A percentile compares a stretch with the other conserved stretches of the same genome.
Evolutionary conservation across 2,329 filamentous ascomycete genomes (phyloP).

Genomic region (Davidsoniella australis): DNA sequence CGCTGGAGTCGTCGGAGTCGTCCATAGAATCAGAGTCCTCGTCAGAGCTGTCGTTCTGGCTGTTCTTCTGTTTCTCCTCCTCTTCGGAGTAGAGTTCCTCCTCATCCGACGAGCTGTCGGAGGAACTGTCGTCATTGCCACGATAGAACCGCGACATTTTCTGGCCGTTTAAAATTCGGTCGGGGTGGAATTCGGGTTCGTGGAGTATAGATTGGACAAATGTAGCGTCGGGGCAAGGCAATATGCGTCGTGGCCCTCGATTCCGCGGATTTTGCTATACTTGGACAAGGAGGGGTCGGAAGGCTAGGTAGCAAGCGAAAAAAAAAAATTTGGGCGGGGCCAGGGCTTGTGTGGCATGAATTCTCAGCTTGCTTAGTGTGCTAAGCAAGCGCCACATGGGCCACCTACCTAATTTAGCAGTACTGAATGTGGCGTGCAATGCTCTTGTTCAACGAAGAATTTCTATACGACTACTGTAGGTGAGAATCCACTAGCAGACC

Average conservation of each 20-base stretch:
- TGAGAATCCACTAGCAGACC: no score
- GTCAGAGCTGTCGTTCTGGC: constrained; percentile 32
- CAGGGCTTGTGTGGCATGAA: constrained; percentile 13
- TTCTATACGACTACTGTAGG: not conserved
- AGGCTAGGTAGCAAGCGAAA: constrained; percentile 10
- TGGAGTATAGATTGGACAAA: constrained; percentile 3
- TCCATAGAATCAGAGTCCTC: constrained; percentile 31
- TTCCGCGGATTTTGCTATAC: constrained; percentile 10
- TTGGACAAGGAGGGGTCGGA: constrained; percentile 12
- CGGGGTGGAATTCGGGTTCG: not conserved
- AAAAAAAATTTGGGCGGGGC: constrained; percentile 13
- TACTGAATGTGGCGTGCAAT: not conserved
- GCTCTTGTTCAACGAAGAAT: not conserved
- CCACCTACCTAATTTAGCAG: not conserved
- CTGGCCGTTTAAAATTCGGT: constrained; percentile 3
- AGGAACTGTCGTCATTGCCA: constrained; percentile 80
- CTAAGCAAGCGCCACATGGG: not conserved
- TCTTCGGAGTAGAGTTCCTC: constrained; percentile 80
- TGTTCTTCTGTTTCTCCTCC: constrained; percentile 38
- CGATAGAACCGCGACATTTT: constrained; percentile 93
- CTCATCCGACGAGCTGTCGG: constrained; percentile 89
- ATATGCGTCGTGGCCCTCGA: constrained; percentile 11
- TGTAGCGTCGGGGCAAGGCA: constrained; percentile 10
- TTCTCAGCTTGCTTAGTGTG: constrained; percentile 9
- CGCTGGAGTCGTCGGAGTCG: constrained; percentile 32